Evolutionary conservation across 805 yeast species (phyloP), one percentile per base, ranked within the genome.

Genomic region (Candida suzukii): DNA sequence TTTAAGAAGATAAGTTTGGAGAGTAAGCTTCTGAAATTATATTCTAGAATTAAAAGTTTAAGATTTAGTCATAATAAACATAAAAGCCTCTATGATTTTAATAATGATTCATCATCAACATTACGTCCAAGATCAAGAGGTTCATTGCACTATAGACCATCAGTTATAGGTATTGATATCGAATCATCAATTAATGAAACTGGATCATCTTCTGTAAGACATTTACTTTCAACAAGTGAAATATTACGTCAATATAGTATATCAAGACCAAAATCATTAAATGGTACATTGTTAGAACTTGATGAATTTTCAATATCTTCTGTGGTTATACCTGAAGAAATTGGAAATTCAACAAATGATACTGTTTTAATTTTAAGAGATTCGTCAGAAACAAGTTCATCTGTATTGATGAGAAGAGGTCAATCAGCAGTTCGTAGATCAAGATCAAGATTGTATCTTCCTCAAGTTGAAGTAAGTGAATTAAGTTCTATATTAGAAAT

Each of bases 291-390:
- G 5, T 18, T 22, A 18, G 22, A 7, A 19, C 7, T 16, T 44
- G 50, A 46, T 24, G 49, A 42, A 29, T 40, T 40, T 22, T 52
- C 55, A n/a, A 32, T 58, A 21, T 49, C 49, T 6, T 47, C 57
- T 3, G 20, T 56, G 5, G 43, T 52, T 11, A 36, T 35, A 14
- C 54, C 61, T 1, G 56, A 51, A 8, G 39, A 46, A 3, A 43
- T 35, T 5, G 43, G 44, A 2, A 45, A 55, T 17, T 54, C 59
- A 3, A 19, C 17, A 14, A 16, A 24, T 12, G 27, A 18, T 3
- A 34, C 28, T 3, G 28, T 34, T 4, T 6, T 22, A 9, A 56
- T 58, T 10, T 41, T 56, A 33, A 43, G 55, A 36, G 61, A 57
- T 25, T 46, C 54, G 9, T 24, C 31, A 2, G 20, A 11, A 4